phyloP scores from a whole-genome alignment of 2,329 filamentous ascomycete species.

The Venturia nashicola region DNA sequence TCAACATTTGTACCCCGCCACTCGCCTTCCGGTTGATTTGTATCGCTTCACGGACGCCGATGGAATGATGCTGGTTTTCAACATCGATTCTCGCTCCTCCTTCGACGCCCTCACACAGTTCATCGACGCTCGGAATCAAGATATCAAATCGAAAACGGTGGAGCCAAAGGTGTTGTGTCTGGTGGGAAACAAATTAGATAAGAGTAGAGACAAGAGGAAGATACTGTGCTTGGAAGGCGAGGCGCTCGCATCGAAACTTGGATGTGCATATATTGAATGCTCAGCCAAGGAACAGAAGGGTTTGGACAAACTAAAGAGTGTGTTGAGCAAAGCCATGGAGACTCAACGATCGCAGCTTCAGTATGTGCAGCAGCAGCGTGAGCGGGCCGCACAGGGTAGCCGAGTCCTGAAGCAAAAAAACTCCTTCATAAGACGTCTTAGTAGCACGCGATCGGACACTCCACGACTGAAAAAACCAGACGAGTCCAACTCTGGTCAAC shows the following conservation, averaged over 20 bases:
- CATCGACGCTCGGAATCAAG: background rate
- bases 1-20: constrained; percentile 2
- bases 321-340: background rate
- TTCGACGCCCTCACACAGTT: background rate
- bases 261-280: constrained; percentile 1
- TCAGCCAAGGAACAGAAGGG: background rate
- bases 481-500: background rate
- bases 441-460: background rate
- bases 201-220: background rate
- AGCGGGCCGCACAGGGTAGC: background rate
- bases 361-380: background rate
- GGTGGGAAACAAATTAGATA: constrained; percentile 2
- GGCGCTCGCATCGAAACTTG: background rate
- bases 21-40: background rate
- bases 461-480: background rate
- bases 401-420: background rate
- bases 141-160: background rate
- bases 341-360: background rate
- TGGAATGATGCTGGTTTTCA: constrained; percentile 2
- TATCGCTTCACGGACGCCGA: background rate
- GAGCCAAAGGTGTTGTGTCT: background rate
- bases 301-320: background rate
- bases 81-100: constrained; percentile 3
- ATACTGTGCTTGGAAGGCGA: constrained; percentile 3
- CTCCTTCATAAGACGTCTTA: background rate